Evolutionary conservation across 768 basidiomycete species (phyloP).

Genomic region (Kwoniella sp.): DNA sequence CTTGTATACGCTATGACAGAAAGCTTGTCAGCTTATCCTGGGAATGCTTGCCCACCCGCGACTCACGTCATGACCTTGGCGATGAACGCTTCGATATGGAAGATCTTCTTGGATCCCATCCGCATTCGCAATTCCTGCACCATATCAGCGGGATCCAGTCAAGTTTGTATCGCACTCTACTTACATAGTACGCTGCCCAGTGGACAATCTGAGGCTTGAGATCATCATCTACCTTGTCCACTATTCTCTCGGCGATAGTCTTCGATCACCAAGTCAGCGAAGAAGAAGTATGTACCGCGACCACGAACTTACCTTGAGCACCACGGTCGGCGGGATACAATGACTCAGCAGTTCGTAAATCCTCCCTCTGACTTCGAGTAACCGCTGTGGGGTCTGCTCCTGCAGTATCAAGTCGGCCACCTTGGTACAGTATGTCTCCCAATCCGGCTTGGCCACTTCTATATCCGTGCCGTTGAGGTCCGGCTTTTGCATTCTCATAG

Average conservation of each 20-base stretch:
- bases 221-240: conserved; percentile 81
- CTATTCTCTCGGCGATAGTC: conserved; percentile 86
- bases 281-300: too few species aligned
- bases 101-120: conserved; percentile 88
- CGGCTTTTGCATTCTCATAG: conserved; percentile 94
- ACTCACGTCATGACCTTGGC: conserved; percentile 79
- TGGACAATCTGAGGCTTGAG: conserved; percentile 92
- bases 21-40: background rate
- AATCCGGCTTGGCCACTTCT: conserved; percentile 92
- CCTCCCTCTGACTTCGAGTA: conserved; percentile 88
- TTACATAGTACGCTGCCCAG: conserved; percentile 93
- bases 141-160: background rate
- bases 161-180: too few species aligned
- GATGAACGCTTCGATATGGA: conserved; percentile 95
- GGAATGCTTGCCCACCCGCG: background rate
- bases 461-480: conserved; percentile 68
- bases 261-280: conserved; percentile 43
- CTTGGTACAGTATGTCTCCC: conserved; percentile 94
- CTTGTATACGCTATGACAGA: conserved; percentile 11
- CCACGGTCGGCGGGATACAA: conserved; percentile 88
- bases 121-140: conserved; percentile 88
- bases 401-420: conserved; percentile 83
- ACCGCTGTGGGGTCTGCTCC: conserved; percentile 80
- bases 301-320: conserved; percentile 82
- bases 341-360: conserved; percentile 93